phyloP scores from a whole-genome alignment of 257 asterid genomes.

The Forsythia suspensa region DNA sequence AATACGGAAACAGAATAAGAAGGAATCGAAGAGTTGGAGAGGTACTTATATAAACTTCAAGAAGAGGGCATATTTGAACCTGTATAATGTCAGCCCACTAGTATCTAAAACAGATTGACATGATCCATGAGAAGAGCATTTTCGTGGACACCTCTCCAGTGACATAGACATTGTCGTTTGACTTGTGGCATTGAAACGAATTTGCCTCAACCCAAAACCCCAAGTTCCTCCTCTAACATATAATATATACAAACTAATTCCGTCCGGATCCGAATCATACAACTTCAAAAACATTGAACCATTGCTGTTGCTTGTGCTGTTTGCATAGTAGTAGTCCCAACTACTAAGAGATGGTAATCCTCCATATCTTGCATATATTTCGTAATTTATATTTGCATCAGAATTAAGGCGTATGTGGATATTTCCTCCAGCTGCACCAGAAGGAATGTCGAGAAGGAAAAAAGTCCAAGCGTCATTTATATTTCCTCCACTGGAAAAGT shows the following conservation, averaged over 20 bases:
- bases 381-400: conserved; percentile 51
- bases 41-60: conserved; percentile 4
- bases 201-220: conserved; percentile 79
- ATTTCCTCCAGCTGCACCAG: conserved; percentile 81
- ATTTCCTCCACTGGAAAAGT: conserved; percentile 46
- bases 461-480: conserved; percentile 60
- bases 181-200: conserved; percentile 26
- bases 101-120: conserved; percentile 67
- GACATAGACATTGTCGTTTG: conserved; percentile 65
- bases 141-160: conserved; percentile 81
- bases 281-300: conserved; percentile 89
- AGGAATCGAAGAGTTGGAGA: neutral
- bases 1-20: conserved; percentile 16
- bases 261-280: conserved; percentile 60
- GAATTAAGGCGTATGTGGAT: conserved; percentile 63
- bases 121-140: conserved; percentile 79
- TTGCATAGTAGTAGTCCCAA: conserved; percentile 83
- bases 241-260: conserved; percentile 66
- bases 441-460: conserved; percentile 78
- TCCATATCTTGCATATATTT: conserved; percentile 78
- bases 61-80: conserved; percentile 41
- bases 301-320: conserved; percentile 71
- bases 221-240: conserved; percentile 82
- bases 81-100: conserved; percentile 75
- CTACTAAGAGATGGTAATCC: conserved; percentile 73